These are phyloP conservation scores for Coccomyxa subellipsoidea DNA, from an alignment of 163 green algal genomes.

Conservation along the genomic window DNA sequence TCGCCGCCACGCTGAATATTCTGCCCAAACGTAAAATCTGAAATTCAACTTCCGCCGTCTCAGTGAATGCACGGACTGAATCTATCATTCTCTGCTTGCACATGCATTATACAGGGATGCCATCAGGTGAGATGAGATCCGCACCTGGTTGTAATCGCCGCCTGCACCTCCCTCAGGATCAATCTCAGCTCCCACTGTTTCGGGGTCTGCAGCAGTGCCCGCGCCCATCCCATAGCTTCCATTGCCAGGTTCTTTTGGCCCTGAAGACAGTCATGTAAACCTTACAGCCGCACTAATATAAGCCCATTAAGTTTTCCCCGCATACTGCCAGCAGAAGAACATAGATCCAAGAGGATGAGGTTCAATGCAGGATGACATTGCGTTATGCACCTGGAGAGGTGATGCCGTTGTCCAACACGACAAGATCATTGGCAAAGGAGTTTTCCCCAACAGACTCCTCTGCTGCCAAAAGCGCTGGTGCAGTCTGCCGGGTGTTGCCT, in stretches of 20 bases:
- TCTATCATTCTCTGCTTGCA: no score
- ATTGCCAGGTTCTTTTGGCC: not conserved
- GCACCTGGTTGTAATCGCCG: not conserved
- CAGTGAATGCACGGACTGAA: no score
- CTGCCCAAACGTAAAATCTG: not conserved
- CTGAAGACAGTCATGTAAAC: no score
- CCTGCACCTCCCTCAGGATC: not conserved
- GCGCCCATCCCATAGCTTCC: not conserved
- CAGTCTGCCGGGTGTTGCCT: not conserved
- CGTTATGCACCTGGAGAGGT: not conserved
- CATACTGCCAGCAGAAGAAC: no score
- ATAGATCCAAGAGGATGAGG: no score
- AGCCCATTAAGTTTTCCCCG: no score
- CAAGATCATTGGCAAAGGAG: not conserved
- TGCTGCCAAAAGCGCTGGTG: not conserved
- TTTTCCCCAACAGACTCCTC: conserved; percentile 5
- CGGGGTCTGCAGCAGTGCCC: not conserved
- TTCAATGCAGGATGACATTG: no score
- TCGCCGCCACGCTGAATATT: not conserved
- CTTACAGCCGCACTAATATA: no score
- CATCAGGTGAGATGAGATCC: no score
- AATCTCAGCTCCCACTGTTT: not conserved
- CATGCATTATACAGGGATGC: no score
- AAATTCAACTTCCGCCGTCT: no score
- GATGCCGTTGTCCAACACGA: not conserved